phyloP scores from a whole-genome alignment of 2,329 filamentous ascomycete genomes.

The Talaromyces pinophilus region DNA sequence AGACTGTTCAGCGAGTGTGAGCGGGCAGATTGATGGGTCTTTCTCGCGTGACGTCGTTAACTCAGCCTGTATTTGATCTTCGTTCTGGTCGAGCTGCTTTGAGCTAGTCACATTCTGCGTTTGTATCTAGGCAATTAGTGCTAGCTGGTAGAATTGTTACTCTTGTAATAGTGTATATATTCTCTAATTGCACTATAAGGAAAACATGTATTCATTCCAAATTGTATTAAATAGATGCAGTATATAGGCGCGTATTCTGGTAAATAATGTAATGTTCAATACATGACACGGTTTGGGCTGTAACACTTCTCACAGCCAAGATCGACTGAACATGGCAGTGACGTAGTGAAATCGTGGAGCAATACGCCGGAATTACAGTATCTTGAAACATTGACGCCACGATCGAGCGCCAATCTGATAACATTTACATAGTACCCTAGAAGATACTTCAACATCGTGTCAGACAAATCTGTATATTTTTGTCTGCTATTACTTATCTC shows the following conservation, averaged over 20 bases:
- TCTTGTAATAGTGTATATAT: background rate
- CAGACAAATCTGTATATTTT: background rate
- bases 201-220: background rate
- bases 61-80: constrained; percentile 20
- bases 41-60: constrained; percentile 39
- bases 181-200: background rate
- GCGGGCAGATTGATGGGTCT: constrained; percentile 10
- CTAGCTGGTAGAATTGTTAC: background rate
- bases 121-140: background rate
- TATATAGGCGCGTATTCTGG: background rate
- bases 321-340: background rate
- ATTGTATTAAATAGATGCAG: background rate
- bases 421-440: too few species aligned
- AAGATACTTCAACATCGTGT: background rate
- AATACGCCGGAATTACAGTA: background rate
- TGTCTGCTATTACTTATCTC: background rate
- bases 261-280: background rate
- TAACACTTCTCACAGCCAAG: background rate
- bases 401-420: background rate
- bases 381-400: background rate
- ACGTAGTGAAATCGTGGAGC: constrained; percentile 5
- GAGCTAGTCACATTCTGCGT: background rate
- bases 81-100: constrained; percentile 1
- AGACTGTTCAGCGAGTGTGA: background rate
- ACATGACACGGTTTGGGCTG: background rate